Evolutionary conservation across 2,329 filamentous ascomycete genomes (phyloP), one percentile per base, ranked within the genome.

Genomic region (Cyphellophora attinorum): DNA sequence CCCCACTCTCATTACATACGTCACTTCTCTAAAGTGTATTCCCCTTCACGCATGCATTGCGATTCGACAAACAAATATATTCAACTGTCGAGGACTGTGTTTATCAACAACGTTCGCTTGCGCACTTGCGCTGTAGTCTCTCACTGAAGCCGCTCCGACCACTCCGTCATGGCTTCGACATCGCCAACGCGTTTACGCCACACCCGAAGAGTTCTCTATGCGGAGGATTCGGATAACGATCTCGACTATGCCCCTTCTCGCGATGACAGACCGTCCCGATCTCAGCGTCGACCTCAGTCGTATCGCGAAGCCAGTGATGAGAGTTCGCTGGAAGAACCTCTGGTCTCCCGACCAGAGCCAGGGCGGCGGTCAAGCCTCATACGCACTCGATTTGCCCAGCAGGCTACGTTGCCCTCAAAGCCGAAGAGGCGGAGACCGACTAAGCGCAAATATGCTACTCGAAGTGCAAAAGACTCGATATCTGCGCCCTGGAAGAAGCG

Each of bases 231-330:
- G n/a, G 37, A 40, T 28, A 39, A 31, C 23, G 39, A 40, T 18
- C 37, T 35, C 6, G 35, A 39, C 17, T 21, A 33, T n/a, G 21
- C 8, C n/a, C 21, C 21, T 8, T 25, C 21, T n/a, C 8, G 21
- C n/a, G 21, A 8, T n/a, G n/a, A 25, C 11, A 37, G 42, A 13
- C 29, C 38, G 27, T 33, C 33, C 11, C 42, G 42, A 27, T 19
- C 18, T 5, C 11, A 14, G 17, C 36, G 36, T 5, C 37, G 33
- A 19, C 25, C 39, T 8, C 37, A 34, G 28, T 41, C 40, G 13
- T 45, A 45, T 29, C 29, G 40, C 25, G 42, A 45, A 25, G 37
- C 38, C 15, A 42, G 37, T 19, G 28, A 27, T 14, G 36, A 34
- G 29, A 31, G 39, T 5, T 27, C 34, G 10, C 27, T 11, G 13